Conservation (phyloP, 108 stramenopile species). For the Cyclotella baltica region DNA sequence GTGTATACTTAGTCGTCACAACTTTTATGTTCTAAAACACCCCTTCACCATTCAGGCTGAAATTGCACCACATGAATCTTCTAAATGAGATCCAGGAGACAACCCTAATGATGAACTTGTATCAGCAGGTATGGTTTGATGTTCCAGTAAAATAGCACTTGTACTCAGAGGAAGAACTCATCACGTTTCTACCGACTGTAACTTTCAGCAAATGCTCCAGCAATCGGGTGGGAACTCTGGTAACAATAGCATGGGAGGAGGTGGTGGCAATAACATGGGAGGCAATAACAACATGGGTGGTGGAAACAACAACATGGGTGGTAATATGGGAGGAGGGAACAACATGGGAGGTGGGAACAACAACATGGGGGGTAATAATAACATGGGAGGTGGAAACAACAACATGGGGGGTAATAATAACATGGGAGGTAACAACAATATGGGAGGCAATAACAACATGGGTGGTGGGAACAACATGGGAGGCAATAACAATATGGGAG, state of each 20-base stretch:
- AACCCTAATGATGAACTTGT: constrained; percentile 92
- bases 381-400: constrained; percentile 28
- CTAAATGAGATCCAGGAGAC: constrained; percentile 94
- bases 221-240: constrained; percentile 18
- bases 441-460: not conserved
- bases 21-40: not conserved
- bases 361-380: constrained; percentile 10
- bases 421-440: constrained; percentile 27
- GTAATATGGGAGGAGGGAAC: constrained; percentile 31
- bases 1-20: not conserved
- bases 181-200: not conserved
- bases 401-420: not conserved
- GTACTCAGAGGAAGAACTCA: not conserved
- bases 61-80: constrained; percentile 93
- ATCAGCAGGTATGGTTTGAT: constrained; percentile 42
- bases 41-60: constrained; percentile 47
- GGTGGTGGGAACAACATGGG: constrained; percentile 2
- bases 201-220: constrained; percentile 18
- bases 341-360: not conserved
- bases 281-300: not conserved
- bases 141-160: not conserved
- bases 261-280: constrained; percentile 14
- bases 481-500: constrained; percentile 25
- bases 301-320: not conserved
- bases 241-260: constrained; percentile 32